Evolutionary conservation across 495 filamentous ascomycete species (phyloP).

Genomic region (Penicillium ochrochloron): DNA sequence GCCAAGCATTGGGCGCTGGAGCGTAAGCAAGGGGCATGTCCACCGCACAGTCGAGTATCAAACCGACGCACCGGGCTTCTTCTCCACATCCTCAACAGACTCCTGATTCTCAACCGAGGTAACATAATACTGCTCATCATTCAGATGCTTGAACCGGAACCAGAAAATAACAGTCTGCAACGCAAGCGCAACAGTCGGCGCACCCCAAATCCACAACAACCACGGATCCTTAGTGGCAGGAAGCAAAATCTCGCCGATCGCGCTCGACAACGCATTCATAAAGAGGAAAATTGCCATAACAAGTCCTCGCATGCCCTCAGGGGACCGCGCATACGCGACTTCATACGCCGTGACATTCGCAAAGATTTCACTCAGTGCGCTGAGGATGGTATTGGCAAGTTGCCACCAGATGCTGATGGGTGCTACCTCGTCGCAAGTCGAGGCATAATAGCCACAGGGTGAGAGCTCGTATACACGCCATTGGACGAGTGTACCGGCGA

Average conservation of each 20-base stretch:
- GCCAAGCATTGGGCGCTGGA: neutral
- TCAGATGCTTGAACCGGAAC: conserved; percentile 48
- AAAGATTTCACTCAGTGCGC: conserved; percentile 72
- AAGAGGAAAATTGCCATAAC: conserved; percentile 67
- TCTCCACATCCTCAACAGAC: neutral
- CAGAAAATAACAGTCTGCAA: conserved; percentile 55
- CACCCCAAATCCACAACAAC: conserved; percentile 59
- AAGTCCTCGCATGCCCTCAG: conserved; percentile 68
- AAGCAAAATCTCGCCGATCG: conserved; percentile 60
- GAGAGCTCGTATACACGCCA: conserved; percentile 62
- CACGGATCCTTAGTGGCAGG: conserved; percentile 66
- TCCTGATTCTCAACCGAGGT: conserved; percentile 35
- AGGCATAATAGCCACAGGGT: conserved; percentile 57
- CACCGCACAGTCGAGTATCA: neutral
- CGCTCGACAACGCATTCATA: conserved; percentile 55
- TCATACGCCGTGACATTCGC: conserved; percentile 72
- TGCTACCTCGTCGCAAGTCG: conserved; percentile 47
- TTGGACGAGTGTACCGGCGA: conserved; percentile 66
- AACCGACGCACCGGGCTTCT: neutral
- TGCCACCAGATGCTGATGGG: conserved; percentile 61
- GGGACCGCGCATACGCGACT: conserved; percentile 73
- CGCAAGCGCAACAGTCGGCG: conserved; percentile 51
- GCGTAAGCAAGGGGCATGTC: neutral
- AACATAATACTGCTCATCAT: conserved; percentile 46
- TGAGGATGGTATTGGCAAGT: conserved; percentile 53